These are phyloP conservation scores for Aspergillus sp. DNA, from an alignment of 2,329 filamentous ascomycete genomes.

Conservation along the genomic window DNA sequence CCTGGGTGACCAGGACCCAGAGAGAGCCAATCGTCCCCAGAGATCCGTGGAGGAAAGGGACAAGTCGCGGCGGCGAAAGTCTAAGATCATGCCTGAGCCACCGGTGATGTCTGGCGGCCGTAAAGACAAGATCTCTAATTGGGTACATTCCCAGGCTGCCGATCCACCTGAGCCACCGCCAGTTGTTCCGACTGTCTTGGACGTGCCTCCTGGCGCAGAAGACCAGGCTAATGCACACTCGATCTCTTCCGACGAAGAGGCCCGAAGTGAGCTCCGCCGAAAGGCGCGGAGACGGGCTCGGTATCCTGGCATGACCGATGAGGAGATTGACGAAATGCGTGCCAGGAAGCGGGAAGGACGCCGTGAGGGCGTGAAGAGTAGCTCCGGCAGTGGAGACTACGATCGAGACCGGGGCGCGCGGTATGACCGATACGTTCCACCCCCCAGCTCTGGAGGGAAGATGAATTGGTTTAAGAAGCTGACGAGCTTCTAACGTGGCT, in stretches of 20 bases:
- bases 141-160: constrained; percentile 47
- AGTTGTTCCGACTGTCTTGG: constrained; percentile 45
- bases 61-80: constrained; percentile 35
- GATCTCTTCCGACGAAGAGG: constrained; percentile 44
- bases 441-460: constrained; percentile 29
- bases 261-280: constrained; percentile 35
- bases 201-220: constrained; percentile 32
- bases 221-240: constrained; percentile 31
- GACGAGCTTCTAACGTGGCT: constrained; percentile 28
- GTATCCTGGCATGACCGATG: constrained; percentile 38
- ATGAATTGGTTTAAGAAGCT: constrained; percentile 46
- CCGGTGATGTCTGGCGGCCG: constrained; percentile 35
- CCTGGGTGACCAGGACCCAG: constrained; percentile 24
- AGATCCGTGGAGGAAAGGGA: constrained; percentile 29
- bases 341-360: constrained; percentile 29
- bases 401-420: constrained; percentile 35
- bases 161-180: constrained; percentile 49
- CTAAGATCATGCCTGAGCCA: constrained; percentile 25
- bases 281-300: constrained; percentile 39
- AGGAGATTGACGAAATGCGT: constrained; percentile 39
- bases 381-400: constrained; percentile 40
- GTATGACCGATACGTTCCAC: constrained; percentile 27
- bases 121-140: constrained; percentile 50
- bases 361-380: constrained; percentile 35
- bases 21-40: constrained; percentile 29